phyloP scores from a whole-genome alignment of 805 yeast genomes.

The Yueomyces sp. region DNA sequence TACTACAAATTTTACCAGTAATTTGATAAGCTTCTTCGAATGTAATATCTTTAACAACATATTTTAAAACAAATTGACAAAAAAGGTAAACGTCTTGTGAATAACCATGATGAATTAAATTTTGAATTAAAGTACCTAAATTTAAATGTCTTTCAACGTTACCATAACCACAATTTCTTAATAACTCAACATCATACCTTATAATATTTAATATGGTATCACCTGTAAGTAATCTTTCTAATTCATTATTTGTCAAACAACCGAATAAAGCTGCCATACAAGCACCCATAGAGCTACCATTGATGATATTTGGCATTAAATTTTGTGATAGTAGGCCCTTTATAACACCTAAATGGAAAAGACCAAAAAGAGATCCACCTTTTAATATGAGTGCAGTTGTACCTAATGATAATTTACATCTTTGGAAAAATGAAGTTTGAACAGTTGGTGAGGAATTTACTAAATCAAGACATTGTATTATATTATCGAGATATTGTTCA shows the following conservation, averaged over 20 bases:
- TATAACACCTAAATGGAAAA: conserved; percentile 88
- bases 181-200: conserved; percentile 44
- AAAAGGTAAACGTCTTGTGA: conserved; percentile 76
- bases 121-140: conserved; percentile 56
- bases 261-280: conserved; percentile 82
- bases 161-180: conserved; percentile 35
- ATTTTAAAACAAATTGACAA: conserved; percentile 55
- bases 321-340: conserved; percentile 66
- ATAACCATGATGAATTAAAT: conserved; percentile 66
- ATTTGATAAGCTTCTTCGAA: conserved; percentile 84
- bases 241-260: conserved; percentile 52
- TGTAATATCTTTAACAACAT: conserved; percentile 67
- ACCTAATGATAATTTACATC: conserved; percentile 79
- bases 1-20: conserved; percentile 69
- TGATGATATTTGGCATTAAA: conserved; percentile 69
- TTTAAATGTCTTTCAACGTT: conserved; percentile 24
- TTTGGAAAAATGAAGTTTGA: conserved; percentile 63
- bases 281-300: conserved; percentile 92
- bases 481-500: conserved; percentile 52
- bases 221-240: conserved; percentile 33
- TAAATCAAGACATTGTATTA: conserved; percentile 59
- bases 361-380: conserved; percentile 90
- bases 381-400: conserved; percentile 82
- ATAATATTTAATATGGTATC: conserved; percentile 28
- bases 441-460: conserved; percentile 26